A percentile compares a stretch with the other conserved stretches of the same genome.
phyloP scores from a whole-genome alignment of 306 rosid genomes.

The Rosa multiflora region DNA sequence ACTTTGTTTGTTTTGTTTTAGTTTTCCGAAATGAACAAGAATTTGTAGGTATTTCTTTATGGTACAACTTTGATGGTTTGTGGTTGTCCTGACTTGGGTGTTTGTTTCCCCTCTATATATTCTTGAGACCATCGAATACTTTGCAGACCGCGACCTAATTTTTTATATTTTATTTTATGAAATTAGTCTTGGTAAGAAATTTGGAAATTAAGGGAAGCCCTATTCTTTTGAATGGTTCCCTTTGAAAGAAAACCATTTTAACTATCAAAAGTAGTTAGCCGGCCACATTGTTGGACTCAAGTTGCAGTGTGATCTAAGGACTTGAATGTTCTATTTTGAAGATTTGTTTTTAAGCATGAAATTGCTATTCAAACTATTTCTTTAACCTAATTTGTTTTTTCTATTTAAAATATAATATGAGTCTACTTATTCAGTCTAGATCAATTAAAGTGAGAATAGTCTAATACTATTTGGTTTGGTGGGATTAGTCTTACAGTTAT shows the following conservation, averaged over 20 bases:
- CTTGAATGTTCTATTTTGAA: not conserved
- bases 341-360: not conserved
- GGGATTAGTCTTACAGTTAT: not conserved
- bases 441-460: not conserved
- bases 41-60: not conserved
- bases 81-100: constrained; percentile 23
- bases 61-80: constrained; percentile 13
- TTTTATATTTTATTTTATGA: not conserved
- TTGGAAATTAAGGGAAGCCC: not conserved
- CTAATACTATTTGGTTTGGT: not conserved
- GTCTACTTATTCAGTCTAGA: not conserved
- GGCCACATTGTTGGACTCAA: not conserved
- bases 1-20: not conserved
- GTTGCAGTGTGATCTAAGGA: not conserved
- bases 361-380: not conserved
- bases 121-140: constrained; percentile 17
- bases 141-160: not conserved
- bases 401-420: not conserved
- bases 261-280: not conserved
- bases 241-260: not conserved
- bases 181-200: not conserved
- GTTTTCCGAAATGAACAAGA: not conserved
- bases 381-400: not conserved
- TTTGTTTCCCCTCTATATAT: constrained; percentile 10
- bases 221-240: not conserved